Conservation (phyloP, 2,329 filamentous ascomycete species). For the Pestalotiopsis sp. region DNA sequence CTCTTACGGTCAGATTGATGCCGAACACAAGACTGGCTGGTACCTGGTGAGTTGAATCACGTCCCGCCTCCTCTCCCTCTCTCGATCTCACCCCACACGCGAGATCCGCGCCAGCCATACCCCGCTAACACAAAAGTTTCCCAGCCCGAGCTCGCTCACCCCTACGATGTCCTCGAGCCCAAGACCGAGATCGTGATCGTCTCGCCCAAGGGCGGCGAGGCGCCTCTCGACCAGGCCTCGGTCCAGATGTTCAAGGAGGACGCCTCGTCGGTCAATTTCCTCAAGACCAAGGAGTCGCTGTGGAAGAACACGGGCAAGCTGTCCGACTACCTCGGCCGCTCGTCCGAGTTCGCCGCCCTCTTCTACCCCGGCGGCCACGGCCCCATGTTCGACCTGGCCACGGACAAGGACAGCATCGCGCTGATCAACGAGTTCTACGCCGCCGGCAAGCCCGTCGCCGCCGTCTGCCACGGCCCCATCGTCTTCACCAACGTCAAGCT, state of each 20-base stretch:
- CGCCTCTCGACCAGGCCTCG: slow-evolving; percentile 63
- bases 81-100: not conserved
- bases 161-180: slow-evolving; percentile 57
- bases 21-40: slow-evolving; percentile 67
- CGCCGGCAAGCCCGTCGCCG: slow-evolving; percentile 63
- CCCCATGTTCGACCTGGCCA: slow-evolving; percentile 69
- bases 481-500: slow-evolving; percentile 61
- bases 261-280: slow-evolving; percentile 53
- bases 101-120: too few relatives aligned
- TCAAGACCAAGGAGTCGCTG: slow-evolving; percentile 55
- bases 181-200: slow-evolving; percentile 59
- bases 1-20: slow-evolving; percentile 56
- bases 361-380: slow-evolving; percentile 63
- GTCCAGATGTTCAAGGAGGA: slow-evolving; percentile 59
- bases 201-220: slow-evolving; percentile 63
- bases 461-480: slow-evolving; percentile 71
- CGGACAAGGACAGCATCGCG: slow-evolving; percentile 56
- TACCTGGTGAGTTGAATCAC: slow-evolving; percentile 55
- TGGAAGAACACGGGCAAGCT: slow-evolving; percentile 68
- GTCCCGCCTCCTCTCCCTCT: not conserved
- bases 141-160: slow-evolving; percentile 66
- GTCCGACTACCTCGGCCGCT: slow-evolving; percentile 55
- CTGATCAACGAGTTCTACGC: slow-evolving; percentile 65
- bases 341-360: slow-evolving; percentile 64
- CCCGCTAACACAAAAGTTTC: not conserved